phyloP scores from a whole-genome alignment of 192 early-diverging fungal species.

The Diversispora epigaea region DNA sequence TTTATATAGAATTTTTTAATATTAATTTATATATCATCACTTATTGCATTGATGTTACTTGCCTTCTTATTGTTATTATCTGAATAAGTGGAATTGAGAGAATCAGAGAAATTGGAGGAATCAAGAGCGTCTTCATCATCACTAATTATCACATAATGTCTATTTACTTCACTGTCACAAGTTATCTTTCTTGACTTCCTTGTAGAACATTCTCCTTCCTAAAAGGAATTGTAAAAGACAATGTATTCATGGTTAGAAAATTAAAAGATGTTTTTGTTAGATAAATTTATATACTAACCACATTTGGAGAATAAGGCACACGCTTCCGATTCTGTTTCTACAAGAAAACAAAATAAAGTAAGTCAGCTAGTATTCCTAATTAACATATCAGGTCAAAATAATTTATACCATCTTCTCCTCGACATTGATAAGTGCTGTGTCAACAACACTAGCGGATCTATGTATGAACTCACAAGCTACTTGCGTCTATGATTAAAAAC shows the following conservation, averaged over 20 bases:
- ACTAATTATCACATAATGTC: too few relatives aligned
- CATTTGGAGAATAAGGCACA: too few relatives aligned
- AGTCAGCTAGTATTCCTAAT: neutral
- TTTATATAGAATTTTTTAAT: constrained; percentile 5
- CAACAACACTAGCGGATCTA: neutral
- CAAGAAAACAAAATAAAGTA: neutral
- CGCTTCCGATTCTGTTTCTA: constrained; percentile 7
- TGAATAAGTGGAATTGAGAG: too few relatives aligned
- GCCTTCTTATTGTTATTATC: too few relatives aligned
- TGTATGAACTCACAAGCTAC: neutral
- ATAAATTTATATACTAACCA: neutral
- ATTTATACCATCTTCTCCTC: constrained; percentile 2
- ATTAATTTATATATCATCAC: neutral
- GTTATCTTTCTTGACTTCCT: neutral
- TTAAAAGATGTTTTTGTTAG: too few relatives aligned
- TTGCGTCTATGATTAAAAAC: neutral
- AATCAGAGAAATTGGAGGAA: too few relatives aligned
- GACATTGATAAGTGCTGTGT: neutral
- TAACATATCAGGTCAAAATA: neutral
- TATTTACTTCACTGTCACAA: too few relatives aligned
- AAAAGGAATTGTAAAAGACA: neutral
- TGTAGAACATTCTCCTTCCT: neutral
- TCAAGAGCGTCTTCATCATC: too few relatives aligned
- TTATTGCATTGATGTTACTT: too few relatives aligned
- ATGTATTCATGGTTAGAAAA: neutral